These are phyloP conservation scores for Colletotrichum theobromicola DNA, from an alignment of 2,329 filamentous ascomycete species.

Conservation along the genomic window DNA sequence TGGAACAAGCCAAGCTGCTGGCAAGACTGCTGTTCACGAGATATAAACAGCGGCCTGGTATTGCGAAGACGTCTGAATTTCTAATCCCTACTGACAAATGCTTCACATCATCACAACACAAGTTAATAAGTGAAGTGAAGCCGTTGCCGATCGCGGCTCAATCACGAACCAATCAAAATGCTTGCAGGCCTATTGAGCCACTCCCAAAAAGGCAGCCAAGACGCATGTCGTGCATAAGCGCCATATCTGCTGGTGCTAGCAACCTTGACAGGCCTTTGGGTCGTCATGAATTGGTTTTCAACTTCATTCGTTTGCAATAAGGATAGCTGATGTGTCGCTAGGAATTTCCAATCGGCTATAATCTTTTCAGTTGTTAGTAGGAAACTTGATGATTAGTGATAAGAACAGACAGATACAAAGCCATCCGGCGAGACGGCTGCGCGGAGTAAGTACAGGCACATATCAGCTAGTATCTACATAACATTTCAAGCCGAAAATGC, in stretches of 20 bases:
- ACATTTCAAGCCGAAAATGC: background rate
- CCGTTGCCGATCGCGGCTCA: background rate
- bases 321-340: background rate
- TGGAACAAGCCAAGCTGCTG: fast-evolving
- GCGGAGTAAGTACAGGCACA: background rate
- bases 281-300: fast-evolving
- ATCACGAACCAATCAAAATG: background rate
- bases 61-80: background rate
- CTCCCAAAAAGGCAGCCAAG: background rate
- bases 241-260: background rate
- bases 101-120: background rate
- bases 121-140: background rate
- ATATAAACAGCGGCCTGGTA: background rate
- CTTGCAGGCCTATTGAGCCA: background rate
- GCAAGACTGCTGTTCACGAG: background rate
- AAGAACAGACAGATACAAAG: background rate
- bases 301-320: background rate
- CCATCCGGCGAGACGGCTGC: fast-evolving
- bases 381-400: background rate
- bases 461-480: fast-evolving
- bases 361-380: background rate
- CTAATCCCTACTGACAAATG: background rate
- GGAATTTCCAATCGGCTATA: background rate
- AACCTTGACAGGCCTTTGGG: background rate
- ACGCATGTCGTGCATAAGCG: background rate